These are phyloP conservation scores for Yarrowia galli DNA, from an alignment of 1,139 yeast genomes.

Conservation along the genomic window DNA sequence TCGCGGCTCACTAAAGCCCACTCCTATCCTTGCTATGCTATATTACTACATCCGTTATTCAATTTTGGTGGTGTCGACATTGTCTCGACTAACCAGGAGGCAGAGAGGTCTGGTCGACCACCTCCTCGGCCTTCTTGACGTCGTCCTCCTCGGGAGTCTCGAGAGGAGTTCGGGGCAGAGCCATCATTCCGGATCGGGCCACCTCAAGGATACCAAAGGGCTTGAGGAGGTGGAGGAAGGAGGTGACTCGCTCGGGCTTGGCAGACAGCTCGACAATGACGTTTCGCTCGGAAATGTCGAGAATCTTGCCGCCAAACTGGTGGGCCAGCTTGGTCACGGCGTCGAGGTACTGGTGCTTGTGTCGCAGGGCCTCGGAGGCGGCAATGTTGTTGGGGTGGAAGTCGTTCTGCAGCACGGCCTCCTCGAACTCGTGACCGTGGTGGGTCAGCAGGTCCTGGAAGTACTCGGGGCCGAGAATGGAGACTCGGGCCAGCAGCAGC, in stretches of 20 bases:
- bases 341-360: slow-evolving; percentile 86
- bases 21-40: background rate
- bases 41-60: slow-evolving; percentile 17
- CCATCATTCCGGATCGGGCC: slow-evolving; percentile 99
- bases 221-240: slow-evolving; percentile 85
- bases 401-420: slow-evolving; percentile 47
- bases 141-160: slow-evolving; percentile 60
- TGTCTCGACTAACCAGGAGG: slow-evolving; percentile 82
- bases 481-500: slow-evolving; percentile 86
- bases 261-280: slow-evolving; percentile 95
- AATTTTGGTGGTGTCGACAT: background rate
- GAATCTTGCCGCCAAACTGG: slow-evolving; percentile 91
- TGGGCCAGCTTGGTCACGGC: slow-evolving; percentile 80
- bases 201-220: slow-evolving; percentile 97
- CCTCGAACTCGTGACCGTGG: slow-evolving; percentile 61
- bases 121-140: slow-evolving; percentile 67
- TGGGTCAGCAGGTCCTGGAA: slow-evolving; percentile 93
- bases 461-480: slow-evolving; percentile 94
- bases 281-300: slow-evolving; percentile 91
- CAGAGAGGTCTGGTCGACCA: slow-evolving; percentile 56
- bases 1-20: too few relatives aligned
- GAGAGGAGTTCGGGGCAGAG: slow-evolving; percentile 93
- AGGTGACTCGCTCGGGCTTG: slow-evolving; percentile 86
- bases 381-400: slow-evolving; percentile 89
- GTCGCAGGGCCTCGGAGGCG: slow-evolving; percentile 91